Evolutionary conservation across 163 green algal genomes (phyloP), one percentile per base, ranked within the genome.

Genomic region (Prototheca cutis): DNA sequence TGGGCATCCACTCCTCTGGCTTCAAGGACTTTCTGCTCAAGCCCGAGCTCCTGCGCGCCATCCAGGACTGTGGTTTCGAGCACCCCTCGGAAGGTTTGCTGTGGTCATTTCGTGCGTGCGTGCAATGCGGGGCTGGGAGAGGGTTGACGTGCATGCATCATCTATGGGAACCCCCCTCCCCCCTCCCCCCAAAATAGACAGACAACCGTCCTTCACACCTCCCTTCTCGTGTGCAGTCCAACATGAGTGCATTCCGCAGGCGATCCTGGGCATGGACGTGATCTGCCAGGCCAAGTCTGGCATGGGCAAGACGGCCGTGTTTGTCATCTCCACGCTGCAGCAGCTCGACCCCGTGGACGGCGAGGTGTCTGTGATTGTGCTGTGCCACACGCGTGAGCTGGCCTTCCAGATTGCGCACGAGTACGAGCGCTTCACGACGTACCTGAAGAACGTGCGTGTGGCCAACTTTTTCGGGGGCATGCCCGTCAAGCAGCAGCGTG

Each of bases 11-110:
- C 74, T 89, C 84, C 28, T 91, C 84, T 5, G 91, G 93, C 42
- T 99, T 99, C 82, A 94, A 97, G 57, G 93, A 99, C 61, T 95
- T 99, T 61, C 79, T 98, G 52, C 76, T 99, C 23, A 98, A 99
- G 80, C 79, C 86, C 18, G 80, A 90, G 63, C 68, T 92, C 24
- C 53, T 89, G 49, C 71, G 84, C 6, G 89, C 93, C 31, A 97
- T 99, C 64, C 80, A 90, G 29, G 87, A 96, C 70, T 96, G 90
- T 68, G 93, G 93, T 34, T 99, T 99, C 65, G 93, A 99, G 76
- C 93, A 99, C 75, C 93, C 93, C 3, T 95, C 83, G 23, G 93
- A 99, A 81, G 93, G 91, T 97, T 55, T 45, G 69, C 24, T n/a
- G 6, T 7, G 23, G 23, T 13, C 18, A 28, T 45, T 21, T 8